Evolutionary conservation across 2,329 filamentous ascomycete species (phyloP), one percentile per base, ranked within the genome.

Genomic region (Apiospora rasikravindrae): DNA sequence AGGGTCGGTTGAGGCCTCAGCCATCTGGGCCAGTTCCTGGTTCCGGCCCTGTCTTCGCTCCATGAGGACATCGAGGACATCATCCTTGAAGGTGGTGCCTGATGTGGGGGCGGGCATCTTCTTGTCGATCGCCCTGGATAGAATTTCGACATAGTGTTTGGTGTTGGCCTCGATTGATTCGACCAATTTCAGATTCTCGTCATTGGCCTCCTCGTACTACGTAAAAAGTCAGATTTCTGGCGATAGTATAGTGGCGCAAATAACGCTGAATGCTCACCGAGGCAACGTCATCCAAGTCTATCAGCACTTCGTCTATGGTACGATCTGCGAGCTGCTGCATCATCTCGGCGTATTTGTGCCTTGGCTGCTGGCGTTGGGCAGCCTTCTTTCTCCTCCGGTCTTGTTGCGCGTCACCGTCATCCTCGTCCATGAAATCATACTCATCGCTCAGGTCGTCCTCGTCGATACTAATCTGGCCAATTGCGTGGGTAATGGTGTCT

Each of bases 31-130:
- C 74, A 97, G 87, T 61, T 92, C 91, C 76, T 94, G 93, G 81
- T 99, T 98, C 77, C 95, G 91, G 78, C 92, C 92, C 77, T 94
- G 91, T 77, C 96, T 92, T 80, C 97, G 94, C 53, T 94, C 94
- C 93, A 98, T 97, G 79, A 99, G 92, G 42, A 99, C 94, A 83
- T 99, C 96, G 61, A 99, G 88, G 13, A 98, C 95, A 83, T 99
- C 96, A 79, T 98, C 95, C 82, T 98, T 98, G 88, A 98, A 98
- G 89, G 89, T 95, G 76, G 96, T 88, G 75, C 98, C 94, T 70
- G 87, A 87, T 19, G 90, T 93, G 53, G 95, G 92, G 74, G 89
- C 86, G 0, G 96, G 96, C 88, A 99, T 91, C 70, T 94, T 88
- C 73, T 91, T 92, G 84, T 99, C 96, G 64, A 98, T 91, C 10